These are phyloP conservation scores for Chlorella vulgaris DNA, from an alignment of 139 green algal species.

Conservation along the genomic window DNA sequence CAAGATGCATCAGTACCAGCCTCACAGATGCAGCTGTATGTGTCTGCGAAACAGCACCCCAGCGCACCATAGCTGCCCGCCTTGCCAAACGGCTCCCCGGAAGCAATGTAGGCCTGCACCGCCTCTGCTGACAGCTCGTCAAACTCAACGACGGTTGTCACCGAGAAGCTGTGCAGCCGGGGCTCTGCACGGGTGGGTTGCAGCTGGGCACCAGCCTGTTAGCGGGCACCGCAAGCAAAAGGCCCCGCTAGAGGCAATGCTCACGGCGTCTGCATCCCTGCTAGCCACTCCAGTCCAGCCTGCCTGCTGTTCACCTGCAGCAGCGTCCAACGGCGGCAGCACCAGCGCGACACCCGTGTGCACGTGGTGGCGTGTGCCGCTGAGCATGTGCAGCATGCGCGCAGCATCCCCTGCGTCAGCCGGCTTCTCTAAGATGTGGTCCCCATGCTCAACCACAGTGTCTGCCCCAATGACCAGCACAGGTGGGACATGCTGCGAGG, in stretches of 20 bases:
- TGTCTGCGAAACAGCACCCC: no score
- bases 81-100: conserved; percentile 85
- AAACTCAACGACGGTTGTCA: conserved; percentile 83
- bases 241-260: no score
- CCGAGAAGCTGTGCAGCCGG: conserved; percentile 60
- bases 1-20: no score
- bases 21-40: no score
- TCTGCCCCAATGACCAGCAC: conserved; percentile 82
- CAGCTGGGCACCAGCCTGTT: background rate
- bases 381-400: conserved; percentile 73
- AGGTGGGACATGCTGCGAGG: no score
- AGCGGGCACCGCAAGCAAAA: no score
- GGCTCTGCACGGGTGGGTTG: background rate
- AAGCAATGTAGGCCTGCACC: conserved; percentile 80
- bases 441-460: conserved; percentile 80
- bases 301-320: conserved; percentile 1
- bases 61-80: conserved; percentile 68
- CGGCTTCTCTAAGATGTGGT: conserved; percentile 87
- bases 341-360: conserved; percentile 87
- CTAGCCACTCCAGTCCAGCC: background rate
- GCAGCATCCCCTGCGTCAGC: conserved; percentile 68
- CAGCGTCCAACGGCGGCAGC: conserved; percentile 38
- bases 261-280: conserved; percentile 6
- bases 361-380: conserved; percentile 70
- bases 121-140: conserved; percentile 58